Base-by-base conservation (phyloP, 306 rosid species). In the Dalbergia cochinchinensis region DNA sequence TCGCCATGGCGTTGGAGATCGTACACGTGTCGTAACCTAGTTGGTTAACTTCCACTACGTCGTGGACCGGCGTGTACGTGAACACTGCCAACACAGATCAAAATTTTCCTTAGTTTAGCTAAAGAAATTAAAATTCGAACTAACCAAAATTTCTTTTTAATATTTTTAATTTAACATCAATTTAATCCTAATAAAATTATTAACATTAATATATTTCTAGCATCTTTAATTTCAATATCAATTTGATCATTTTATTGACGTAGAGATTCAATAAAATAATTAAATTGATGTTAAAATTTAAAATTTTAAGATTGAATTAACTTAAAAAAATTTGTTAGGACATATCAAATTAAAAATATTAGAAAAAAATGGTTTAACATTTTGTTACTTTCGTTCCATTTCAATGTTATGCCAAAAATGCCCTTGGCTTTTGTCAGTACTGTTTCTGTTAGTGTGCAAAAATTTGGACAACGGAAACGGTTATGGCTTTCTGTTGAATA, bases 61-160 rank as follows among this genome's bases (percentile, higher is more conserved):
- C 98, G 51, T 91, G 89, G 31, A 82, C 61, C 70, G 97, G 98
- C 64, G 91, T 85, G 88, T 94, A 94, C 2, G 42, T 11, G 81
- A 94, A 94, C 76, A 94, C 98, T 94, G 91, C 79, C 78, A 85
- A 13, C 33, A 33, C 65, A 26, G 37, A 65, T 33, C 47, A 18
- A 8, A 42, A 31, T 47, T 42, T 42, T 8, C 47, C 2, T 12
- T 6, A 54, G 26, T 54, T 54, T 7, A 44, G 50, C 10, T 44
- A 2, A 54, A 18, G 7, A 54, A 53, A 54, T n/a, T 16, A 8
- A 54, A n/a, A n/a, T 15, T 51, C 48, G 31, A 26, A 26, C 31
- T 26, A 26, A 26, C 31, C 31, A 26, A 26, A 26, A 26, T 1
- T 26, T 26, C 2, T 26, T 26, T 26, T 26, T 1, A 26, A 26